phyloP scores from a whole-genome alignment of 2,329 filamentous ascomycete genomes.

The Curvularia hawaiiensis region DNA sequence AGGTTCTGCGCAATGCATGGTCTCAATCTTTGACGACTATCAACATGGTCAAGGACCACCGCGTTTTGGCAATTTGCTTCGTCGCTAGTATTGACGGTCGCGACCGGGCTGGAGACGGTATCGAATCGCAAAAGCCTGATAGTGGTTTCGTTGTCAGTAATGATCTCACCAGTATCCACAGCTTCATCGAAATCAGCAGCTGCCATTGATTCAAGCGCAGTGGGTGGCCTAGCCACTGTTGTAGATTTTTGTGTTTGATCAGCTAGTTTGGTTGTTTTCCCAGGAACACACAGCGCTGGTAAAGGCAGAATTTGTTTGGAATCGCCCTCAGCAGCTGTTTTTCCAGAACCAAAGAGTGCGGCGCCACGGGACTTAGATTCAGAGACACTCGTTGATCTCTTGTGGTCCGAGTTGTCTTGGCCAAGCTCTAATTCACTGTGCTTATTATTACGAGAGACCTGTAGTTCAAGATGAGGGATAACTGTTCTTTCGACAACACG shows the following conservation, averaged over 20 bases:
- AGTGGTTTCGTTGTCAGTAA: slow-evolving; percentile 33
- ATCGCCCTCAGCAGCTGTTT: neutral
- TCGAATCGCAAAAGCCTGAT: slow-evolving; percentile 21
- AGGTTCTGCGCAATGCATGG: slow-evolving; percentile 42
- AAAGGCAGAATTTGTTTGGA: slow-evolving; percentile 5
- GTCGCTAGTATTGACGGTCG: slow-evolving; percentile 17
- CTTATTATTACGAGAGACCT: slow-evolving; percentile 3
- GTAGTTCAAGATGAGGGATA: neutral
- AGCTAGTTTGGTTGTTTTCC: slow-evolving; percentile 2
- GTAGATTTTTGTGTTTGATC: slow-evolving; percentile 6
- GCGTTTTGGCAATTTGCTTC: slow-evolving; percentile 22
- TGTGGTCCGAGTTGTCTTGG: slow-evolving; percentile 7
- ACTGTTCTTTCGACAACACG: slow-evolving; percentile 15
- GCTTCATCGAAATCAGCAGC: slow-evolving; percentile 28
- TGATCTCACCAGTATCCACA: slow-evolving; percentile 12
- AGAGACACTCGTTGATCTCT: slow-evolving; percentile 23
- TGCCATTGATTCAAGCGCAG: slow-evolving; percentile 16
- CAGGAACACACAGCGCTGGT: slow-evolving; percentile 3
- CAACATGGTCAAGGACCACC: slow-evolving; percentile 33
- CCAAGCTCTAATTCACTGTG: slow-evolving; percentile 1
- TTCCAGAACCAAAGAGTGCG: slow-evolving; percentile 9
- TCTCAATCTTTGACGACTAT: slow-evolving; percentile 38
- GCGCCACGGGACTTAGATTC: slow-evolving; percentile 8
- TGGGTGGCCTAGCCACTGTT: slow-evolving; percentile 24
- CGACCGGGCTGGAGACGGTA: slow-evolving; percentile 10